Evolutionary conservation across 2,329 filamentous ascomycete genomes (phyloP).

Genomic region (Monilinia laxa): DNA sequence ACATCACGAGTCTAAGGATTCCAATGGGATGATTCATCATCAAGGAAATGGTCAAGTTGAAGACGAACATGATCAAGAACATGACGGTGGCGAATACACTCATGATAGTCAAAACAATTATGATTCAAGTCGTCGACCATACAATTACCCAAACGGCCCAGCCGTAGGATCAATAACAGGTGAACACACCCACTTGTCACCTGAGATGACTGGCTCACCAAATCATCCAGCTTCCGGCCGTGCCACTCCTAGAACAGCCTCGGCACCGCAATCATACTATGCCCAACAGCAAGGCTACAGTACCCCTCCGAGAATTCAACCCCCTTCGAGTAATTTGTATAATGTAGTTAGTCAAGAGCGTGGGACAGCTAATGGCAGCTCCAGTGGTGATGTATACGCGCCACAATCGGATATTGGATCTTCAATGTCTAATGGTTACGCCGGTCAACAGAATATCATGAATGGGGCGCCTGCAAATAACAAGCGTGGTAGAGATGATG

Average conservation of each 20-base stretch:
- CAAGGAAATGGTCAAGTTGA: slow-evolving; percentile 60
- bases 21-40: slow-evolving; percentile 65
- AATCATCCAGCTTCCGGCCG: slow-evolving; percentile 78
- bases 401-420: slow-evolving; percentile 59
- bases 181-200: slow-evolving; percentile 74
- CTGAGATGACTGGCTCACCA: slow-evolving; percentile 81
- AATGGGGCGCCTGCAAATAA: slow-evolving; percentile 56
- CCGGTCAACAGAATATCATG: slow-evolving; percentile 60
- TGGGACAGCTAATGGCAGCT: slow-evolving; percentile 62
- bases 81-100: slow-evolving; percentile 79
- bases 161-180: slow-evolving; percentile 64
- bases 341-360: slow-evolving; percentile 85
- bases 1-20: slow-evolving; percentile 59
- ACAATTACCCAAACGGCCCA: slow-evolving; percentile 71
- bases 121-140: slow-evolving; percentile 68
- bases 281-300: slow-evolving; percentile 63
- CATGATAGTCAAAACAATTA: slow-evolving; percentile 74
- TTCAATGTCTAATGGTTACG: slow-evolving; percentile 61
- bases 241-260: slow-evolving; percentile 79
- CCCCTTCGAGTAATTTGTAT: slow-evolving; percentile 79
- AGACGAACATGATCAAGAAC: slow-evolving; percentile 71
- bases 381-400: slow-evolving; percentile 68
- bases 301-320: slow-evolving; percentile 70
- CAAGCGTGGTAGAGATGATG: slow-evolving; percentile 49
- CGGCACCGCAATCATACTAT: slow-evolving; percentile 72